A percentile compares a stretch with the other conserved stretches of the same genome.
Evolutionary conservation across 1,139 yeast species (phyloP).

Genomic region (Hyphopichia burtonii): DNA sequence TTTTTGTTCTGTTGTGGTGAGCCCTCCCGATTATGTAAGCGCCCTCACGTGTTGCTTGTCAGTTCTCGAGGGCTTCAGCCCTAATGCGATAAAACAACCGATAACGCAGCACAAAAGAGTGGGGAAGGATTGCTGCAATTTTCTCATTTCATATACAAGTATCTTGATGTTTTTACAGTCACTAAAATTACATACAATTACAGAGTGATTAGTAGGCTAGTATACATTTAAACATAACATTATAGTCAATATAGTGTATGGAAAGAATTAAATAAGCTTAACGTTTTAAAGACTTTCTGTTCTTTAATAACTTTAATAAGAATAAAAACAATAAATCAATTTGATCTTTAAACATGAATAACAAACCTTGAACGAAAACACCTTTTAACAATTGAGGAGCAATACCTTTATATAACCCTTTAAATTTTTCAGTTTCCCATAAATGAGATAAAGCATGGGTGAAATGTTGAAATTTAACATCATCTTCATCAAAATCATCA

Average conservation of each 20-base stretch:
- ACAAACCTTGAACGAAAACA: slow-evolving; percentile 78
- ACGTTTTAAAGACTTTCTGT: background rate
- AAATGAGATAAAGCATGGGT: slow-evolving; percentile 45
- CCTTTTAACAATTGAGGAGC: slow-evolving; percentile 83
- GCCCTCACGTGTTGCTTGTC: background rate
- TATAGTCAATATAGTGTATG: background rate
- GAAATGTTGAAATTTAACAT: slow-evolving; percentile 38
- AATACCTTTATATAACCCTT: slow-evolving; percentile 72
- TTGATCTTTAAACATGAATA: slow-evolving; percentile 82
- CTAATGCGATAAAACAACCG: background rate
- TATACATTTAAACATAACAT: background rate
- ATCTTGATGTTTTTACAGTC: too few species aligned
- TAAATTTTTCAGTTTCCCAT: slow-evolving; percentile 41
- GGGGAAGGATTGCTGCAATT: background rate
- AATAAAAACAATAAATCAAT: slow-evolving; percentile 45
- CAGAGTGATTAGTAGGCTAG: background rate
- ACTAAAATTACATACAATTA: too few species aligned
- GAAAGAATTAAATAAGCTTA: background rate
- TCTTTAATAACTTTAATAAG: slow-evolving; percentile 34
- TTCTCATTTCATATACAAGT: too few species aligned
- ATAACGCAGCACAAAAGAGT: too few species aligned
- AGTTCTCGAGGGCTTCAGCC: background rate
- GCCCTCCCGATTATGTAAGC: background rate
- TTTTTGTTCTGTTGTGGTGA: background rate
- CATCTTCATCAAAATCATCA: slow-evolving; percentile 28